Conservation (phyloP, 495 filamentous ascomycete genomes). For the Pyrenula aspistea region DNA sequence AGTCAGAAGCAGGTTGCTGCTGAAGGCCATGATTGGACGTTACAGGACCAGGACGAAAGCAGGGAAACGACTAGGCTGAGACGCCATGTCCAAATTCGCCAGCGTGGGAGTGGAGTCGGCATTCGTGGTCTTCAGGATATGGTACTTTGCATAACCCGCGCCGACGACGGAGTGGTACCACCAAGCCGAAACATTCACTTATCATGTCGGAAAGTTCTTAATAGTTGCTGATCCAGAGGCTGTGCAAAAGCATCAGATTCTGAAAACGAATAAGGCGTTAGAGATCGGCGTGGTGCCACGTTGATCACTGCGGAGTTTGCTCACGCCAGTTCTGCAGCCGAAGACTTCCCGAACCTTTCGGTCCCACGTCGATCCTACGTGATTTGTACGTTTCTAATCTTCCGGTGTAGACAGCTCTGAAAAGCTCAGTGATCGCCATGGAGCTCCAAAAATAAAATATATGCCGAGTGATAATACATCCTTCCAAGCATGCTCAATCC, state of each 20-base stretch:
- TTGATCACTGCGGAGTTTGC: not conserved
- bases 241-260: not conserved
- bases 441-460: no score
- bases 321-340: not conserved
- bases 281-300: not conserved
- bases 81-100: not conserved
- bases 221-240: not conserved
- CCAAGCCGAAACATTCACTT: not conserved
- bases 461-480: no score
- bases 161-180: not conserved
- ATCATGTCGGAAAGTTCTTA: not conserved
- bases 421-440: no score
- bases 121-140: not conserved
- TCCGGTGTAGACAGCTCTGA: no score
- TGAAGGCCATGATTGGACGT: not conserved
- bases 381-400: no score
- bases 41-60: not conserved
- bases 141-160: not conserved
- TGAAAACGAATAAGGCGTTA: not conserved
- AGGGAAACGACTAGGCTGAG: not conserved
- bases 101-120: not conserved
- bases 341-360: not conserved
- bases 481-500: no score
- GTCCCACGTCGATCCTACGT: not conserved
- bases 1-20: not conserved